Base-by-base conservation (phyloP, 1,284 basidiomycete species). In the Puccinia coronata region DNA sequence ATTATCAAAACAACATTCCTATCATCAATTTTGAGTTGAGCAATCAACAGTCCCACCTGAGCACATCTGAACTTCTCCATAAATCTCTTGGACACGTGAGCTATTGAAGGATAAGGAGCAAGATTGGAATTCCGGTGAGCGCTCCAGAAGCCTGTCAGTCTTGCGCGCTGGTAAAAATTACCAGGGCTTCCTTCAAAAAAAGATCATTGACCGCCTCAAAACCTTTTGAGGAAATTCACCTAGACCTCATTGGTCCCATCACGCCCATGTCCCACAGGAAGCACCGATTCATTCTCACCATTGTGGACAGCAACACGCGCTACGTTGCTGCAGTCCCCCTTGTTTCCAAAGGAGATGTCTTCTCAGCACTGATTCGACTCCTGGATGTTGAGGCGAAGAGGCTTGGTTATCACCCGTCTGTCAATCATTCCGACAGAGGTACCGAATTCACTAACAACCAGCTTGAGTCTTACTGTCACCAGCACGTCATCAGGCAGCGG, bases 351-450 rank as follows among this genome's bases (percentile, higher is more conserved):
- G 23, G 8, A 16, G 61, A 65, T 20, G 39, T 41, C 16, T 65
- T 1, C 3, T 25, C 14, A 25, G 12, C 61, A 65, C 39, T 41
- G 39, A 65, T 65, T 31, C 18, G n/a, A n/a, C n/a, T n/a, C n/a
- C n/a, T n/a, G n/a, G n/a, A n/a, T n/a, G n/a, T n/a, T 14, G 61
- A 65, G 23, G 61, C 61, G 2, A 28, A 39, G 8, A 2, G 61
- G 14, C 23, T 65, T 36, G 61, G 61, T 25, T 65, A 65, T 65
- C 39, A 65, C 25, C 61, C 31, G 3, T 4, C 28, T 2, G 23
- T 36, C 16, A 36, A 36, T 36, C 61, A 65, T 23, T 57, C 71
- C 4, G 71, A 73, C n/a, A 73, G 53, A 34, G 71, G 71, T 20
- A 23, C 23, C 34, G 51, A 73, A 57, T 73, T 73, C 28, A n/a